Percentiles rank a stretch among this genome's conserved stretches.
Conservation (phyloP, 805 yeast genomes). For the Lachancea sp. region DNA sequence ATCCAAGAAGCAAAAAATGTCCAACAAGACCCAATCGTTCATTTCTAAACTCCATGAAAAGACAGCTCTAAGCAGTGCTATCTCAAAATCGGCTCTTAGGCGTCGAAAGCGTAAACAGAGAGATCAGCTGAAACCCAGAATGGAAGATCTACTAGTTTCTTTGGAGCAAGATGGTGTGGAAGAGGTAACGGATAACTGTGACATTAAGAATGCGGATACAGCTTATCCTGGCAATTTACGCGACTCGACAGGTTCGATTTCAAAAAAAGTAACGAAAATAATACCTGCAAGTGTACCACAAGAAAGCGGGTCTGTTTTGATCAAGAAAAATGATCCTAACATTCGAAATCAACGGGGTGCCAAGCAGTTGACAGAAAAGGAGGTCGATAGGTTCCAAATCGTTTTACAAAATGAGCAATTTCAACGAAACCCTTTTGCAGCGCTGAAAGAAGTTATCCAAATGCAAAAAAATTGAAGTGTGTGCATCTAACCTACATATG, state of each 20-base stretch:
- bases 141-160: constrained; percentile 54
- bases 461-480: constrained; percentile 22
- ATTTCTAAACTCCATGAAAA: constrained; percentile 19
- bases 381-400: constrained; percentile 50
- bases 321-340: constrained; percentile 43
- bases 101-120: constrained; percentile 56
- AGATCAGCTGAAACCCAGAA: constrained; percentile 60
- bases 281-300: constrained; percentile 1
- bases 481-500: neutral
- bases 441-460: constrained; percentile 55
- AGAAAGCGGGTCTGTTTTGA: constrained; percentile 14
- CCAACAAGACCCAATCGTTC: constrained; percentile 35
- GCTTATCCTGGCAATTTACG: constrained; percentile 4
- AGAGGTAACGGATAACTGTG: constrained; percentile 12
- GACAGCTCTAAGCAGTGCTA: constrained; percentile 34
- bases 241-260: neutral
- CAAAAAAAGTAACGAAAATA: constrained; percentile 6
- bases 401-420: constrained; percentile 51
- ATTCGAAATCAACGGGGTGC: constrained; percentile 50
- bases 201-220: too few species aligned
- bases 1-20: constrained; percentile 48
- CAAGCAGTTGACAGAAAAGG: constrained; percentile 49
- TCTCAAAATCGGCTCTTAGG: constrained; percentile 61
- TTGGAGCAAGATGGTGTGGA: constrained; percentile 35
- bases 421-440: constrained; percentile 55